Base-by-base conservation (phyloP, 2,329 filamentous ascomycete genomes). In the Pseudovirgaria hyperparasitica region DNA sequence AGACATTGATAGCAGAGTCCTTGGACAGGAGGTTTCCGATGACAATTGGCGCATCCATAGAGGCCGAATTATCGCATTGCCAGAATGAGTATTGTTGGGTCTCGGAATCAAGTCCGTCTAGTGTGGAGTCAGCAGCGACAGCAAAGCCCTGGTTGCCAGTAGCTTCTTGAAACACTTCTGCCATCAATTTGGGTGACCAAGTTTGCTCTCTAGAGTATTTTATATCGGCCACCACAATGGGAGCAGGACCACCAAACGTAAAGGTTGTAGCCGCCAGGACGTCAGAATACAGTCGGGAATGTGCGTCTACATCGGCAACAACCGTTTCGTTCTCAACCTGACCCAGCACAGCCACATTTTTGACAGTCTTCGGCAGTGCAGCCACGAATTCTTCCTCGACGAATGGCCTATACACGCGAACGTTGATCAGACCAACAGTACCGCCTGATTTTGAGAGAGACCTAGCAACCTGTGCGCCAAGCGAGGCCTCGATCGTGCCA, bases 371-470 rank as follows among this genome's bases (percentile, higher is more conserved):
- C 18, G 90, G 85, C 16, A 98, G 69, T 8, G 72, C 70, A 39
- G 78, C 74, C 36, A 96, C 63, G 66, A 98, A 96, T 27, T 82
- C 81, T 51, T 94, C 85, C 59, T 98, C 90, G 17, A 90, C 73
- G 47, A 98, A 96, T 10, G 90, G 90, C 22, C 87, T 75, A 65
- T 96, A 98, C 29, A 98, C 69, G 37, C 90, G 80, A 24, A 96
- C 87, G 43, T 82, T 87, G 54, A 98, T 67, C 20, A 87, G 79
- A 43, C 90, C 90, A 34, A 94, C 71, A 58, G 76, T 82, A 48
- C 70, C 69, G 38, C 78, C 85, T 37, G 77, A 69, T 36, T 71
- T 67, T 16, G 80, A 70, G 24, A 96, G 64, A 21, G 76, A 73
- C 22, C 66, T 63, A 8, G 84, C 75, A 28, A 93, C 72, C 57